Percentiles rank a stretch among this genome's conserved stretches.
These are phyloP conservation scores for Quercus phellos DNA, from an alignment of 331 rosid species.

Conservation along the genomic window DNA sequence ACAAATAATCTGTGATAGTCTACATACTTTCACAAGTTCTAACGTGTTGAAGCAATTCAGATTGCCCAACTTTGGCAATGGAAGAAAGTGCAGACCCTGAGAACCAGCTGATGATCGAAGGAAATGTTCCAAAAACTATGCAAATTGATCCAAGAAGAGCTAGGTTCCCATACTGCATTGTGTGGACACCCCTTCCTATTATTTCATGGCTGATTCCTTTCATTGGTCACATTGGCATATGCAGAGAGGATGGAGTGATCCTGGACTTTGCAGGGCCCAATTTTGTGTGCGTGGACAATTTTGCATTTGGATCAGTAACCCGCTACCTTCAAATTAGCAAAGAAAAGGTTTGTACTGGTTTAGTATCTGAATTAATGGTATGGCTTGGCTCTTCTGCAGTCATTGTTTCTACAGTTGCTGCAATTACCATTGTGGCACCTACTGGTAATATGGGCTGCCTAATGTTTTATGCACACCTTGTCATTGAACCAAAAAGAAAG, in stretches of 20 bases:
- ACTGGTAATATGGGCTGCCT: constrained; percentile 6
- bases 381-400: background rate
- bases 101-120: constrained; percentile 40
- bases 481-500: constrained; percentile 6
- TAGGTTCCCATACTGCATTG: constrained; percentile 87
- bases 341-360: constrained; percentile 50
- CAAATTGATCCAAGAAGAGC: constrained; percentile 72
- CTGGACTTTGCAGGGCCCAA: constrained; percentile 98
- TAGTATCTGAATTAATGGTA: background rate
- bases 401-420: background rate
- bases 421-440: background rate
- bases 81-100: constrained; percentile 51
- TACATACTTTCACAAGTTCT: background rate
- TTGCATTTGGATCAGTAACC: constrained; percentile 80
- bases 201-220: constrained; percentile 91
- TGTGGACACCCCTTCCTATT: constrained; percentile 97
- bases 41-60: constrained; percentile 18
- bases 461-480: background rate
- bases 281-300: constrained; percentile 77
- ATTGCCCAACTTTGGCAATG: constrained; percentile 39
- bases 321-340: constrained; percentile 67
- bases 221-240: constrained; percentile 90
- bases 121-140: constrained; percentile 34
- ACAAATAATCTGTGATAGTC: background rate
- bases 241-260: constrained; percentile 94